Percentiles rank a stretch among this genome's conserved stretches.
These are phyloP conservation scores for Penicillium capsulatum DNA, from an alignment of 2,329 filamentous ascomycete genomes.

Conservation along the genomic window DNA sequence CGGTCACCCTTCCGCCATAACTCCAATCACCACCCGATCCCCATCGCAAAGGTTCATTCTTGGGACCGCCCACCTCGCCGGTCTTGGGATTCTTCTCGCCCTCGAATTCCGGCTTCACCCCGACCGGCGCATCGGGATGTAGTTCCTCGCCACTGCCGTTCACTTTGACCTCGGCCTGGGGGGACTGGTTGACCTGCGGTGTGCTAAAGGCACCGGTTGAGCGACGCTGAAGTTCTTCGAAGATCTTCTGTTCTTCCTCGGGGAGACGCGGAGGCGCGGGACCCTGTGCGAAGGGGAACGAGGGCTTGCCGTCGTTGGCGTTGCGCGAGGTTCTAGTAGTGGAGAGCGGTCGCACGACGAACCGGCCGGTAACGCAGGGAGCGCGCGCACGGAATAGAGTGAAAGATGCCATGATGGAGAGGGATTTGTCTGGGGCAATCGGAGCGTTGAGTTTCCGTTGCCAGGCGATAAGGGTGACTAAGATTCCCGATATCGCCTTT, in stretches of 20 bases:
- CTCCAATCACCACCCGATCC: conserved; percentile 76
- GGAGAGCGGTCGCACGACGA: conserved; percentile 25
- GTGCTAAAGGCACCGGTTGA: conserved; percentile 75
- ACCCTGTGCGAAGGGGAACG: conserved; percentile 37
- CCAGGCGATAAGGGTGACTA: background rate
- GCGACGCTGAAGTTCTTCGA: conserved; percentile 75
- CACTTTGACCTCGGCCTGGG: conserved; percentile 48
- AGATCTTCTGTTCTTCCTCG: conserved; percentile 82
- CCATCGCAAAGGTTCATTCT: conserved; percentile 94
- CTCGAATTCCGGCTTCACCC: conserved; percentile 84
- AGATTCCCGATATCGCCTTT: conserved; percentile 26
- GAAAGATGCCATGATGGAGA: conserved; percentile 18
- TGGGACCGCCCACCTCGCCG: conserved; percentile 91
- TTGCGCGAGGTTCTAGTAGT: conserved; percentile 23
- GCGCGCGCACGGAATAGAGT: conserved; percentile 35
- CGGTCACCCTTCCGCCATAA: conserved; percentile 90
- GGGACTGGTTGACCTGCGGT: conserved; percentile 53
- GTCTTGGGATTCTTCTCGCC: conserved; percentile 90
- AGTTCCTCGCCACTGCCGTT: conserved; percentile 61
- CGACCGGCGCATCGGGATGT: conserved; percentile 67
- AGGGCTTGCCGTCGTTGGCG: conserved; percentile 24
- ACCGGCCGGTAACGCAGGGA: conserved; percentile 39
- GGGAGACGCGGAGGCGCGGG: conserved; percentile 83
- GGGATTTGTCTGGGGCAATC: conserved; percentile 1
- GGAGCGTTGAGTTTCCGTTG: background rate